Percentiles rank a stretch among this genome's conserved stretches.
Evolutionary conservation across 108 stramenopile species (phyloP).

Genomic region (Cyclotella choctawhatcheeana): DNA sequence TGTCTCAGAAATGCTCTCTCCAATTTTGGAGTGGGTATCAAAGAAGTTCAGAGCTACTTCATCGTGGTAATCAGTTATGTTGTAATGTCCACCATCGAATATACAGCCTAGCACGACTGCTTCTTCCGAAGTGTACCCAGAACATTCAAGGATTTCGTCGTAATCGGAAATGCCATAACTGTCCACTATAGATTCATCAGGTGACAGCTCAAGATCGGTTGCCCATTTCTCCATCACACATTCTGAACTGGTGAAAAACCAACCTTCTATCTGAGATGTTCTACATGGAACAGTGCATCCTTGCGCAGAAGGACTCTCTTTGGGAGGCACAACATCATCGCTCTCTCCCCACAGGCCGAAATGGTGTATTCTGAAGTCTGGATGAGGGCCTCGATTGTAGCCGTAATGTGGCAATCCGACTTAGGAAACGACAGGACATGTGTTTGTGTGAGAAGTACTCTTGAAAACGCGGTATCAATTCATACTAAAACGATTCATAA

Average conservation of each 20-base stretch:
- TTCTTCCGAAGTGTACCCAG: background rate
- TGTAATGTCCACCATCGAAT: conserved; percentile 13
- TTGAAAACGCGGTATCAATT: too few relatives aligned
- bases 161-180: background rate
- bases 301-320: conserved; percentile 5
- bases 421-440: background rate
- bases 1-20: background rate
- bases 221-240: conserved; percentile 19
- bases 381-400: conserved; percentile 6
- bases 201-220: background rate
- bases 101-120: conserved; percentile 1
- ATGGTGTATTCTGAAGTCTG: conserved; percentile 1
- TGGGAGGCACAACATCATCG: conserved; percentile 7
- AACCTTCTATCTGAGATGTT: conserved; percentile 8
- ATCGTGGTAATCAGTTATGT: background rate
- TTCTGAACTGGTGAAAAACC: conserved; percentile 14
- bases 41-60: conserved; percentile 4
- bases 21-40: conserved; percentile 7
- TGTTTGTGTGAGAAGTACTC: too few relatives aligned
- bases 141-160: conserved; percentile 7
- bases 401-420: conserved; percentile 9
- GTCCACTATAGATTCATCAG: background rate
- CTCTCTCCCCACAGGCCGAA: conserved; percentile 12
- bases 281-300: conserved; percentile 9
- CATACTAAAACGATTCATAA: too few relatives aligned